Conservation (phyloP, 140 eudicot genomes). For the Oenanthe javanica region DNA sequence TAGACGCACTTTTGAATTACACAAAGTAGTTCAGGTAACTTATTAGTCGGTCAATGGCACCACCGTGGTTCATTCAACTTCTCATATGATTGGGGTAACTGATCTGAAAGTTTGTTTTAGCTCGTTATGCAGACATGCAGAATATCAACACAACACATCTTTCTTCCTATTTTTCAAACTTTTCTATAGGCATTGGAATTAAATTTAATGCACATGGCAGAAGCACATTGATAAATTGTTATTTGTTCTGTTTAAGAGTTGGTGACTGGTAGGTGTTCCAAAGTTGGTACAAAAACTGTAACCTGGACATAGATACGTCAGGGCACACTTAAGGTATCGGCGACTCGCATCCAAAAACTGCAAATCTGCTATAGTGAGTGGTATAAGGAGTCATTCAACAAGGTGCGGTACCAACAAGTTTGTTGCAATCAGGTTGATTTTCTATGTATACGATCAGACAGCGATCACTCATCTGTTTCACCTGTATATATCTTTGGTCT, state of each 20-base stretch:
- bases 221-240: neutral
- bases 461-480: slow-evolving; percentile 20
- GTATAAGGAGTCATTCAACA: slow-evolving; percentile 69
- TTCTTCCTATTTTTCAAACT: neutral
- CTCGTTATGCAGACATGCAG: neutral
- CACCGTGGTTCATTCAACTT: neutral
- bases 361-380: slow-evolving; percentile 59
- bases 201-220: neutral
- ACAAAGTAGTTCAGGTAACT: neutral
- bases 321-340: slow-evolving; percentile 86
- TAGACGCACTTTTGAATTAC: neutral
- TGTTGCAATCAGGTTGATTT: slow-evolving; percentile 68
- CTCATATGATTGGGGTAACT: neutral
- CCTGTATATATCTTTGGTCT: neutral
- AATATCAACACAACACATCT: neutral
- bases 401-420: slow-evolving; percentile 89
- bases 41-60: neutral
- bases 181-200: neutral
- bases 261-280: neutral
- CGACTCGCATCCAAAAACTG: slow-evolving; percentile 62
- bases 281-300: neutral
- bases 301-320: slow-evolving; percentile 45
- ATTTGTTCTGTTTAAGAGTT: neutral
- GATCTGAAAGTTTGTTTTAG: neutral
- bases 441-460: slow-evolving; percentile 11